Conservation (phyloP, 371 early-diverging fungal species). For the Mortierella sp. region DNA sequence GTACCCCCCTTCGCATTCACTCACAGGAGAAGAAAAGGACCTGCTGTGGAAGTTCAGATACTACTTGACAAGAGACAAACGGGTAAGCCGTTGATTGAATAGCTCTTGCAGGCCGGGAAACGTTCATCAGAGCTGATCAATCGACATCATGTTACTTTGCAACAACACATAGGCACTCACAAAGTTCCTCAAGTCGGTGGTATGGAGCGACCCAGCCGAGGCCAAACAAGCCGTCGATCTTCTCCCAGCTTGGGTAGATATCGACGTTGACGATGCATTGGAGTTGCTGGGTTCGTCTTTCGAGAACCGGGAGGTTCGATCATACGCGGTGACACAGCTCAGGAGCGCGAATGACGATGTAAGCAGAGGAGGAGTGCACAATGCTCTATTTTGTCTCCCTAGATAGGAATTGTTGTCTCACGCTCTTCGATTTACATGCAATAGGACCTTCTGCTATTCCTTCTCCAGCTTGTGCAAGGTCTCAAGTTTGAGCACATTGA, state of each 20-base stretch:
- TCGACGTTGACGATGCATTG: slow-evolving; percentile 94
- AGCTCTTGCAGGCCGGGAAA: background rate
- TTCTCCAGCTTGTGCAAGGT: slow-evolving; percentile 98
- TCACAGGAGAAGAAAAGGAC: slow-evolving; percentile 92
- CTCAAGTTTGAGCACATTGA: slow-evolving; percentile 88
- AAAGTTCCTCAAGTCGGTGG: slow-evolving; percentile 96
- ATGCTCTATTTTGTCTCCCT: background rate
- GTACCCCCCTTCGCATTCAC: slow-evolving; percentile 89
- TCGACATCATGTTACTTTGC: background rate
- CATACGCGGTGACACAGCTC: slow-evolving; percentile 92
- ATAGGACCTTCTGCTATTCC: slow-evolving; percentile 89
- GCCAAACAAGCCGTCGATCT: slow-evolving; percentile 92
- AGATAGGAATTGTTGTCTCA: background rate
- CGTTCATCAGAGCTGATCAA: background rate
- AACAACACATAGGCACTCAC: slow-evolving; percentile 80
- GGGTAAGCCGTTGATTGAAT: slow-evolving; percentile 60
- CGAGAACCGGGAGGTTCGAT: slow-evolving; percentile 83
- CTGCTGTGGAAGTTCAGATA: slow-evolving; percentile 97
- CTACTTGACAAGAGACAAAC: slow-evolving; percentile 91
- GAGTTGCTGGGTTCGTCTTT: slow-evolving; percentile 94
- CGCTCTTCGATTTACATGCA: background rate
- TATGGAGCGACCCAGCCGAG: slow-evolving; percentile 95
- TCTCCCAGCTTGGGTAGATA: slow-evolving; percentile 89
- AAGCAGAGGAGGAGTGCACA: slow-evolving; percentile 10
- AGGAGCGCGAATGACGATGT: slow-evolving; percentile 94